phyloP scores from a whole-genome alignment of 139 green algal species.

The Chlamydomonas incerta region DNA sequence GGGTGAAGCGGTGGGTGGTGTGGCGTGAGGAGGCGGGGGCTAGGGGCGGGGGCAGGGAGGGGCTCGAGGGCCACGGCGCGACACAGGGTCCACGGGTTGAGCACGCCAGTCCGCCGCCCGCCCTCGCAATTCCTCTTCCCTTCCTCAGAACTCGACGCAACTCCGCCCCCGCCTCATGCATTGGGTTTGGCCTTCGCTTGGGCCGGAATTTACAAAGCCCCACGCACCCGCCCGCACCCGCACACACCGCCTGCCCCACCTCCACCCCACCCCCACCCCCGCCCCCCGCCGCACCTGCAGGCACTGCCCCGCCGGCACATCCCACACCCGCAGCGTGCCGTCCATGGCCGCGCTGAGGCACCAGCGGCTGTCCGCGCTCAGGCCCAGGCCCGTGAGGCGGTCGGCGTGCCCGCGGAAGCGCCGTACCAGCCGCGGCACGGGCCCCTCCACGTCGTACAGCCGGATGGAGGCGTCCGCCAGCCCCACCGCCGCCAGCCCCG shows the following conservation, averaged over 20 bases:
- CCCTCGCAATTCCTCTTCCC: too few relatives aligned
- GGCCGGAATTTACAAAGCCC: too few relatives aligned
- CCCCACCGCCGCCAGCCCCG: constrained; percentile 63
- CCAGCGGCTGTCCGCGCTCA: constrained; percentile 89
- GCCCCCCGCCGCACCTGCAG: constrained; percentile 57
- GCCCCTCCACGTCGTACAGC: constrained; percentile 67
- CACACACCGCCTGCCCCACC: background rate
- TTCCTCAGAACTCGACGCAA: too few relatives aligned
- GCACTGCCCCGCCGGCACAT: constrained; percentile 80
- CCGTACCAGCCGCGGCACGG: constrained; percentile 76
- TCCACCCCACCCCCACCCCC: background rate
- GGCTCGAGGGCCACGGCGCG: too few relatives aligned
- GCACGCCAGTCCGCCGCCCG: too few relatives aligned
- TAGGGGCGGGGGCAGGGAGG: too few relatives aligned
- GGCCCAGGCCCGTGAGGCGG: constrained; percentile 79
- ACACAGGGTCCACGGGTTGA: too few relatives aligned
- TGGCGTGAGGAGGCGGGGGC: background rate
- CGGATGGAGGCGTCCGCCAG: constrained; percentile 52
- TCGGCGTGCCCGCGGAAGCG: constrained; percentile 88
- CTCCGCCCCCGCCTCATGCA: too few relatives aligned
- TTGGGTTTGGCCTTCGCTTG: too few relatives aligned
- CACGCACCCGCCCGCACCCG: too few relatives aligned
- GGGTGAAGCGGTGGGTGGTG: background rate
- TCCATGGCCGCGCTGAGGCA: constrained; percentile 91
- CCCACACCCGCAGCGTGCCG: constrained; percentile 90